These are phyloP conservation scores for Sporothrix brunneoviolacea DNA, from an alignment of 2,329 filamentous ascomycete species.

Conservation along the genomic window DNA sequence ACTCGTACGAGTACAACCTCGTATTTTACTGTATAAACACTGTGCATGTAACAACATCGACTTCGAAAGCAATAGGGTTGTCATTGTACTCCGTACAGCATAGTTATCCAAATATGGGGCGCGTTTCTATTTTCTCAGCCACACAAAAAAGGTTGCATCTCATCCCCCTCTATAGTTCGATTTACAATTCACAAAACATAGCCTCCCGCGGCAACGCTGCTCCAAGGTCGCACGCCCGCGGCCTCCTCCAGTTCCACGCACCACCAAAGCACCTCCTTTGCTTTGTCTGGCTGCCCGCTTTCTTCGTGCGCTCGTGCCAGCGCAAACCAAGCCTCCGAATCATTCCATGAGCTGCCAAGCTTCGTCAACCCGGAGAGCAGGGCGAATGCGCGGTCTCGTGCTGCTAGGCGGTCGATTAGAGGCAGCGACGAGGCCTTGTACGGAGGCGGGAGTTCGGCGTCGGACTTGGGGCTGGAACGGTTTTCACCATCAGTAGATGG, in stretches of 20 bases:
- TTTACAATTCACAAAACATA: conserved; percentile 61
- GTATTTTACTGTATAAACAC: no score
- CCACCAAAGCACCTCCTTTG: conserved; percentile 94
- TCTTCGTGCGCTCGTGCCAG: conserved; percentile 83
- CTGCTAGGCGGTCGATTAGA: conserved; percentile 74
- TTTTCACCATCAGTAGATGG: background rate
- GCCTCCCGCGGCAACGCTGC: conserved; percentile 57
- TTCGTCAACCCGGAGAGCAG: conserved; percentile 79
- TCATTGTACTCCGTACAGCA: no score
- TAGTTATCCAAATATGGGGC: no score
- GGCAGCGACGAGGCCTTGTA: conserved; percentile 58
- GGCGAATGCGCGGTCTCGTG: conserved; percentile 80
- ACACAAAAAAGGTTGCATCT: no score
- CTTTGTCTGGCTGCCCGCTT: conserved; percentile 76
- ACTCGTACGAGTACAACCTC: no score
- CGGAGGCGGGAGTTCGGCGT: conserved; percentile 35
- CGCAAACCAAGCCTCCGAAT: conserved; percentile 86
- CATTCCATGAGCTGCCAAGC: conserved; percentile 81
- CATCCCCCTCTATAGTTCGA: no score
- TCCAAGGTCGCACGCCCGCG: conserved; percentile 73
- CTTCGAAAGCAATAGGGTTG: no score
- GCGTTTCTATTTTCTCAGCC: no score
- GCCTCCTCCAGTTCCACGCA: conserved; percentile 91
- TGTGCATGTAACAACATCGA: no score
- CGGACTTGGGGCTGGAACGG: background rate